These are phyloP conservation scores for Diversispora eburnea DNA, from an alignment of 192 early-diverging fungal genomes.

Conservation along the genomic window DNA sequence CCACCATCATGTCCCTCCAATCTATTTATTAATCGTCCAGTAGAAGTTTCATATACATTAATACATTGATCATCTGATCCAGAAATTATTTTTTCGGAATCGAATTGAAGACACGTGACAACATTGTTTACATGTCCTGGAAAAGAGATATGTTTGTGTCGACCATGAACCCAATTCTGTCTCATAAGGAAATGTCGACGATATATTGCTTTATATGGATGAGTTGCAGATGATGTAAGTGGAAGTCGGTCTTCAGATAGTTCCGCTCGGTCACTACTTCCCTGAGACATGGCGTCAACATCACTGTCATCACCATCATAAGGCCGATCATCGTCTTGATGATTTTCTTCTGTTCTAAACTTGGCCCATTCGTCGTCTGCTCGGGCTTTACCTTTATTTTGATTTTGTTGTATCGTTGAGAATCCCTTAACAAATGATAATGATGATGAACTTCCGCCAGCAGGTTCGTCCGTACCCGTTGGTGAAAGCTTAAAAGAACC, in stretches of 20 bases:
- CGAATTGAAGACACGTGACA: slow-evolving; percentile 96
- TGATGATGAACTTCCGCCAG: not conserved
- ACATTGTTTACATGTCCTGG: slow-evolving; percentile 77
- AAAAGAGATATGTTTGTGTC: slow-evolving; percentile 74
- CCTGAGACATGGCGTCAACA: slow-evolving; percentile 38
- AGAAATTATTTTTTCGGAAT: slow-evolving; percentile 91
- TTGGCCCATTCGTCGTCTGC: slow-evolving; percentile 15
- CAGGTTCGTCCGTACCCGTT: slow-evolving; percentile 2
- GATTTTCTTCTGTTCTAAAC: slow-evolving; percentile 3
- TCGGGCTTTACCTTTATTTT: slow-evolving; percentile 23
- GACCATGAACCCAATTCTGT: slow-evolving; percentile 80
- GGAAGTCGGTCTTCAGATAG: slow-evolving; percentile 37
- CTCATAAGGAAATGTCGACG: slow-evolving; percentile 74
- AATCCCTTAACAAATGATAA: not conserved
- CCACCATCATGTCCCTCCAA: slow-evolving; percentile 91
- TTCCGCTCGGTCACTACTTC: slow-evolving; percentile 34
- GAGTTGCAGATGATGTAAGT: slow-evolving; percentile 34
- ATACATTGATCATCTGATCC: slow-evolving; percentile 92
- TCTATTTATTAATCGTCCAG: slow-evolving; percentile 67
- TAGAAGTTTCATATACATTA: slow-evolving; percentile 86
- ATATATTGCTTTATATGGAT: slow-evolving; percentile 79
- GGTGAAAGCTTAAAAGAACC: not conserved
- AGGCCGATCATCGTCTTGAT: slow-evolving; percentile 33
- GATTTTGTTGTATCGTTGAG: not conserved
- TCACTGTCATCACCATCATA: slow-evolving; percentile 43